Base-by-base conservation (phyloP, 192 early-diverging fungal genomes). In the Oehlia diaphana region DNA sequence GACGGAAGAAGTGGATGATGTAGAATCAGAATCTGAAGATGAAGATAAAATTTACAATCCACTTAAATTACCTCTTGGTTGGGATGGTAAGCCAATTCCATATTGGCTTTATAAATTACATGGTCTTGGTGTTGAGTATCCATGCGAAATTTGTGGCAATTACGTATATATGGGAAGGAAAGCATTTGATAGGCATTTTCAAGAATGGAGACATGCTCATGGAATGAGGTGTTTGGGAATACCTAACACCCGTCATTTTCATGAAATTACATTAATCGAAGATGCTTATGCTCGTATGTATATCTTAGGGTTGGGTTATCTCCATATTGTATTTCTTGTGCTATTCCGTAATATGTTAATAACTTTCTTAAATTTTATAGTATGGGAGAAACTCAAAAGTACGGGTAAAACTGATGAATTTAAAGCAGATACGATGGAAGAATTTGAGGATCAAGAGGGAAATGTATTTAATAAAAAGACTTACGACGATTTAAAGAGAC, bases 101-200 rank as follows among this genome's bases (percentile, higher is more conserved):
- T 99, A 95, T 83, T 99, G 97, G 97, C 87, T 99, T 39, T 99
- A 95, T 90, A 98, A 98, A 85, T 87, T 99, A 67, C 97, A 98
- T 81, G 97, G 97, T 7, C 85, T 99, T 72, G 95, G 95, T 14
- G 93, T 96, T 39, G 94, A 97, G 79, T 98, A 97, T 80, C 88
- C 93, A 1, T 99, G 97, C 81, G 96, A 99, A 86, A 97, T 99
- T 74, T 99, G 97, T 81, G 97, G 96, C 39, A 95, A 96, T 78
- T 92, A 92, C 72, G 89, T 95, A 23, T 97, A 99, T 82, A 97
- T 96, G 88, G 97, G 97, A 31, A 89, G 96, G 42, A 98, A 98
- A 78, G 97, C 95, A 0, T 99, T 96, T 75, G 97, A 99, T 80
- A 89, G 92, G 72, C 96, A 99, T 80, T 99, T 98, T 81, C 93